Base-by-base conservation (phyloP, 345 rosid species). In the Isatis tinctoria region DNA sequence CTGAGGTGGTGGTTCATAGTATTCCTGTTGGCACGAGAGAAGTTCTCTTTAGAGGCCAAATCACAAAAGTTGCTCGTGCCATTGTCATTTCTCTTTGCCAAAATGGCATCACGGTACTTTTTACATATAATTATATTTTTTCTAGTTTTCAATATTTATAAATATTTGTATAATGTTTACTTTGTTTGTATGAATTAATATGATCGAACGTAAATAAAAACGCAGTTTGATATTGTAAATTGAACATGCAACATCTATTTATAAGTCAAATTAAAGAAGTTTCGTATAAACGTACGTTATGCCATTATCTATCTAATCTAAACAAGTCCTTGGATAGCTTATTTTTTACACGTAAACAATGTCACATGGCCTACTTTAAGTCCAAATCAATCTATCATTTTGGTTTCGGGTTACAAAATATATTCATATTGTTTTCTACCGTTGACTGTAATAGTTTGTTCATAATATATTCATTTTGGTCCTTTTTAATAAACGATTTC, bases 41-140 rank as follows among this genome's bases (percentile, higher is more conserved):
- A 53, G 83, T 90, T 39, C 65, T 83, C 37, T 72, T 85, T 24
- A 68, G 79, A 60, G 91, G 91, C 49, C 78, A 53, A 8, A 67
- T 85, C 44, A 73, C 78, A 13, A 88, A 90, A 65, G 93, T 84
- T n/a, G 85, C 87, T 33, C 80, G 41, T 69, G 88, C 84, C 40
- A 35, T 84, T 53, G 86, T 72, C 56, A 64, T 69, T 24, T 69
- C 82, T 70, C 72, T 85, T 3, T 84, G 84, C 70, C 81, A 79
- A 59, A 84, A 53, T 54, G 87, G 82, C 60, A 75, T 85, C 66
- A 79, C 82, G 88, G 95, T 89, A 80, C 27, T 0, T 52, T 3
- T 14, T 37, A 36, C 13, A 18, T 17, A 12, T 58, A 10, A 3
- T 12, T 5, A 11, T 22, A 13, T 18, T 20, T 39, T 66, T 6